A percentile compares a stretch with the other conserved stretches of the same genome.
Conservation (phyloP, 345 rosid genomes). For the Clarkia xantiana region DNA sequence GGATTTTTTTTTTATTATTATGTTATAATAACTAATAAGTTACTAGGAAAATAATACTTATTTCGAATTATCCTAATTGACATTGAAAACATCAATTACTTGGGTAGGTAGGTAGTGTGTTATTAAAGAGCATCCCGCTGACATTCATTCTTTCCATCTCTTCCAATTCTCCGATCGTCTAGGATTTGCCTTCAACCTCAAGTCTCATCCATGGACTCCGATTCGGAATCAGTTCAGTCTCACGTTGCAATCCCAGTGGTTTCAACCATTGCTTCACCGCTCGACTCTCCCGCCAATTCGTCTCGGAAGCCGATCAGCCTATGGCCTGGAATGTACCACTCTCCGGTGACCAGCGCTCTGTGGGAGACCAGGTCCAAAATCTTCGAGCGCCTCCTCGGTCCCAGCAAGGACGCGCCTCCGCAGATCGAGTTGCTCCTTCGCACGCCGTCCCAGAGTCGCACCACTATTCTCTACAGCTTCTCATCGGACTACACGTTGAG, state of each 20-base stretch:
- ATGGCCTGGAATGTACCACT: slow-evolving; percentile 91
- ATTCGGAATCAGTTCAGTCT: background rate
- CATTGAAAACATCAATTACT: too few relatives aligned
- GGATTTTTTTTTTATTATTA: too few relatives aligned
- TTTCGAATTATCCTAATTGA: too few relatives aligned
- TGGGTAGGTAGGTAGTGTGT: too few relatives aligned
- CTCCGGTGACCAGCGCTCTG: slow-evolving; percentile 62
- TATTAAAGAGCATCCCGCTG: too few relatives aligned
- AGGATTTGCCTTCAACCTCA: background rate
- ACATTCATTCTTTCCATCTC: too few relatives aligned
- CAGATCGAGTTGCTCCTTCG: slow-evolving; percentile 52
- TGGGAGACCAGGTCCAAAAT: slow-evolving; percentile 72
- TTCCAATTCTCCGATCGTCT: slow-evolving; percentile 1
- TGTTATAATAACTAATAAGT: too few relatives aligned
- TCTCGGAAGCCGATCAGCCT: slow-evolving; percentile 51
- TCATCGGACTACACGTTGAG: slow-evolving; percentile 53
- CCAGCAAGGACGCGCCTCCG: slow-evolving; percentile 74
- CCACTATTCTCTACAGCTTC: slow-evolving; percentile 47
- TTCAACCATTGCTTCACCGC: slow-evolving; percentile 50
- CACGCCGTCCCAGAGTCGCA: slow-evolving; percentile 56
- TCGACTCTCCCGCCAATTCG: slow-evolving; percentile 14
- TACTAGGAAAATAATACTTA: too few relatives aligned
- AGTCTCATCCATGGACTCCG: slow-evolving; percentile 7
- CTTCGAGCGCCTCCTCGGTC: slow-evolving; percentile 62
- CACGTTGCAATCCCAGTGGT: slow-evolving; percentile 42